Percentiles rank a stretch among this genome's conserved stretches.
These are phyloP conservation scores for Cladosporium sp. DNA, from an alignment of 2,329 filamentous ascomycete genomes.

Conservation along the genomic window DNA sequence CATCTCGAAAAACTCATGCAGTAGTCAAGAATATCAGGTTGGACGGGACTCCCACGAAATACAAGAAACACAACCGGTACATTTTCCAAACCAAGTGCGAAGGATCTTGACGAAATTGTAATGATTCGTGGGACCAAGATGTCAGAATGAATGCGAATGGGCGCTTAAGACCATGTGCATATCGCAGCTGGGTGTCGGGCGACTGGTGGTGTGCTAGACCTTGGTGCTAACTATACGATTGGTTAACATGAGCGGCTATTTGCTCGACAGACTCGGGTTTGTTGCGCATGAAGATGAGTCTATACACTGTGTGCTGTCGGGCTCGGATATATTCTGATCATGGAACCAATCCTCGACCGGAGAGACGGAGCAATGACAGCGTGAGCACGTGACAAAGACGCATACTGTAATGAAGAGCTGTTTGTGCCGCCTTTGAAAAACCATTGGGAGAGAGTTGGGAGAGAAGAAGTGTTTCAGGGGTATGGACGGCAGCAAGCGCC, in stretches of 20 bases:
- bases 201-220: not conserved
- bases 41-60: not conserved
- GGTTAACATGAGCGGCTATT: not conserved
- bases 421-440: too few relatives aligned
- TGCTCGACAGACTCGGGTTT: too few relatives aligned
- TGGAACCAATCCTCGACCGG: too few relatives aligned
- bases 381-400: too few relatives aligned
- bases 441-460: not conserved
- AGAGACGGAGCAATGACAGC: too few relatives aligned
- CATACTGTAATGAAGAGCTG: too few relatives aligned
- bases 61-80: too few relatives aligned
- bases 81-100: not conserved
- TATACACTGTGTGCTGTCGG: too few relatives aligned
- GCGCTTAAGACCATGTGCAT: not conserved
- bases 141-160: not conserved
- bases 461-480: not conserved
- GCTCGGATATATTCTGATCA: too few relatives aligned
- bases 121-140: not conserved
- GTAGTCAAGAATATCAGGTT: not conserved
- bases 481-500: not conserved
- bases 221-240: not conserved
- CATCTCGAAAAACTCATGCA: not conserved
- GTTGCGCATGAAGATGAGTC: too few relatives aligned
- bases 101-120: not conserved
- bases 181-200: too few relatives aligned